Evolutionary conservation across 2,329 filamentous ascomycete species (phyloP).

Genomic region (Neonectria hederae): DNA sequence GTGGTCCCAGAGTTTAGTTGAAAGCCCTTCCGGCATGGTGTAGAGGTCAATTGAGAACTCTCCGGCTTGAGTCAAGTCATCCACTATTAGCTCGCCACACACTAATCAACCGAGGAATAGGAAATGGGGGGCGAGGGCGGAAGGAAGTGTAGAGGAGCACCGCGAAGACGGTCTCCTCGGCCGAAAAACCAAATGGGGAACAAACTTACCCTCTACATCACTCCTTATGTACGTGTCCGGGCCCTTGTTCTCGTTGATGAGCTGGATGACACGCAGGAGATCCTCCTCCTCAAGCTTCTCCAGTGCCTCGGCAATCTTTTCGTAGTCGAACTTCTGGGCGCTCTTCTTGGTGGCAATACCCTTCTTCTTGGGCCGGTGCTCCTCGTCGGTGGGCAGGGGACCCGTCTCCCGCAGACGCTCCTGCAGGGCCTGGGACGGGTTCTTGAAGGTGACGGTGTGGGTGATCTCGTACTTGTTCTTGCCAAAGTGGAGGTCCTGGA

Average conservation of each 20-base stretch:
- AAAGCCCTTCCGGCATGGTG: constrained; percentile 88
- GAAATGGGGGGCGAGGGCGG: constrained; percentile 11
- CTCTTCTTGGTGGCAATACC: constrained; percentile 80
- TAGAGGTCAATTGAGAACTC: constrained; percentile 99
- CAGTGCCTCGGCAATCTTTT: constrained; percentile 93
- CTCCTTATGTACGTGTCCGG: constrained; percentile 97
- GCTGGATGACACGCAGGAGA: constrained; percentile 91
- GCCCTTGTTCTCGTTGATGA: constrained; percentile 97
- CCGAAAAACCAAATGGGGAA: constrained; percentile 5
- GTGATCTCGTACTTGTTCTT: constrained; percentile 82
- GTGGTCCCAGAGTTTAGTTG: constrained; percentile 97
- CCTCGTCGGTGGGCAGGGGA: constrained; percentile 80
- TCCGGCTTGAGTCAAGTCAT: constrained; percentile 69
- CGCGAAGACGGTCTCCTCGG: not conserved
- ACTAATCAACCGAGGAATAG: constrained; percentile 44
- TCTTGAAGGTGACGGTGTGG: constrained; percentile 87
- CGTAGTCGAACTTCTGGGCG: constrained; percentile 81
- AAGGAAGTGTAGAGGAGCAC: not conserved
- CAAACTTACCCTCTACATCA: constrained; percentile 85
- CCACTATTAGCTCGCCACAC: constrained; percentile 47
- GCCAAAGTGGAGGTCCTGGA: constrained; percentile 93
- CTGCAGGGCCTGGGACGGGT: constrained; percentile 87
- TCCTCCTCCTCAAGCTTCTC: constrained; percentile 93
- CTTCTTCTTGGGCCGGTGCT: constrained; percentile 67
- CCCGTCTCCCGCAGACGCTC: constrained; percentile 84